These are phyloP conservation scores for Ogataea degrootiae DNA, from an alignment of 805 yeast genomes.

Conservation along the genomic window DNA sequence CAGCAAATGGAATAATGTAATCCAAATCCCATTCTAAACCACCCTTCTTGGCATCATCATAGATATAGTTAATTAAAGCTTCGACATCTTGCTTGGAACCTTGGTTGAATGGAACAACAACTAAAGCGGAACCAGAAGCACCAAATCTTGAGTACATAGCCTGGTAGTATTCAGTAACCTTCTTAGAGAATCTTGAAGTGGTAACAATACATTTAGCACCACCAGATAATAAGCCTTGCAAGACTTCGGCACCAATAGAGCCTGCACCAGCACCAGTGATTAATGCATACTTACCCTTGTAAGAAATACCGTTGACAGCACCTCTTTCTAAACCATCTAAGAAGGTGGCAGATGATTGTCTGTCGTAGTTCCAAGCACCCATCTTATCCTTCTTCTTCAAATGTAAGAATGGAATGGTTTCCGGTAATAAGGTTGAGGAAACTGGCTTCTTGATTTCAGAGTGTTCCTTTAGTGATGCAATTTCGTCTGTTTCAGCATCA, in stretches of 20 bases:
- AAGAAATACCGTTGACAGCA: slow-evolving; percentile 91
- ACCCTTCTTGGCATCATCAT: slow-evolving; percentile 74
- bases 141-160: slow-evolving; percentile 89
- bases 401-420: slow-evolving; percentile 92
- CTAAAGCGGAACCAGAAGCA: slow-evolving; percentile 84
- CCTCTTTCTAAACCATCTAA: slow-evolving; percentile 90
- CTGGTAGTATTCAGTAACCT: slow-evolving; percentile 94
- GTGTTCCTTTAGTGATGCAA: slow-evolving; percentile 75
- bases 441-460: slow-evolving; percentile 69
- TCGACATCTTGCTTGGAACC: slow-evolving; percentile 94
- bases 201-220: slow-evolving; percentile 98
- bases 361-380: slow-evolving; percentile 84
- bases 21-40: slow-evolving; percentile 98
- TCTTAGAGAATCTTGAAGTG: slow-evolving; percentile 90
- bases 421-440: slow-evolving; percentile 67
- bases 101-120: slow-evolving; percentile 98
- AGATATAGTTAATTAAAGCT: slow-evolving; percentile 78
- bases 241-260: slow-evolving; percentile 95
- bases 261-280: slow-evolving; percentile 99
- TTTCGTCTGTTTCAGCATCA: slow-evolving; percentile 63
- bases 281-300: slow-evolving; percentile 81
- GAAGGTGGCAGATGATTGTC: slow-evolving; percentile 67
- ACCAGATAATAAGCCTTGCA: slow-evolving; percentile 92
- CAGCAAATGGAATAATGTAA: slow-evolving; percentile 95
- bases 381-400: slow-evolving; percentile 69